Conservation (phyloP, 768 basidiomycete genomes). For the Suillus alpinus region DNA sequence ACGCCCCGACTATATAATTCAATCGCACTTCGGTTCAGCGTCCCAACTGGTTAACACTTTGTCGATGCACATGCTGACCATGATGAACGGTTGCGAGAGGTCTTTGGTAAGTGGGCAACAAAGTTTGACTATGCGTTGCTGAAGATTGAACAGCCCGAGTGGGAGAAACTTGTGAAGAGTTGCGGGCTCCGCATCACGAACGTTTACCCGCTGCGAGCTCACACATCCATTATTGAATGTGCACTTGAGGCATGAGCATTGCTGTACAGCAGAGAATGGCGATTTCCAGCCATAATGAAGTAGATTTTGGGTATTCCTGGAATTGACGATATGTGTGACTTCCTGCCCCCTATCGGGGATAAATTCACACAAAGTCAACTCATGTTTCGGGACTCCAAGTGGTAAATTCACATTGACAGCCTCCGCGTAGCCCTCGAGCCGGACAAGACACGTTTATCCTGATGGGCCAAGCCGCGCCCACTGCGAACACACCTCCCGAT, state of each 20-base stretch:
- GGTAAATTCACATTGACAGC: constrained; percentile 4
- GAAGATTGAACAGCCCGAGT: background rate
- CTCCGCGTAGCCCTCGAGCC: constrained; percentile 34
- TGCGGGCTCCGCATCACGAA: background rate
- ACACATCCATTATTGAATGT: constrained; percentile 1
- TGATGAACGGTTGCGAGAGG: background rate
- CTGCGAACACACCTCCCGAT: constrained; percentile 38
- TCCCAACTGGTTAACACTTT: background rate
- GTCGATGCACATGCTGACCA: background rate
- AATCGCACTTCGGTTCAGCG: background rate
- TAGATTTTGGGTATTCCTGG: too few species aligned
- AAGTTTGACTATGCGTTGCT: background rate
- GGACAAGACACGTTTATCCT: constrained; percentile 28
- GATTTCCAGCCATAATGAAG: too few species aligned
- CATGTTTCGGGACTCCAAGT: background rate
- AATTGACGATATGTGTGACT: too few species aligned
- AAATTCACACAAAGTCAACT: background rate
- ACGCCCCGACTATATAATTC: background rate
- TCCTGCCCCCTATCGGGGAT: background rate
- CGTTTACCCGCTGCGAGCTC: background rate
- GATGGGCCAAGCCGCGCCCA: constrained; percentile 41
- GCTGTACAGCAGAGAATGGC: background rate
- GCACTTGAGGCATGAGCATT: background rate
- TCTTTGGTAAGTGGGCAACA: background rate
- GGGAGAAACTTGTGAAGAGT: background rate